phyloP scores from a whole-genome alignment of 73 alveolate genomes.

The Tetrahymena thermophila region DNA sequence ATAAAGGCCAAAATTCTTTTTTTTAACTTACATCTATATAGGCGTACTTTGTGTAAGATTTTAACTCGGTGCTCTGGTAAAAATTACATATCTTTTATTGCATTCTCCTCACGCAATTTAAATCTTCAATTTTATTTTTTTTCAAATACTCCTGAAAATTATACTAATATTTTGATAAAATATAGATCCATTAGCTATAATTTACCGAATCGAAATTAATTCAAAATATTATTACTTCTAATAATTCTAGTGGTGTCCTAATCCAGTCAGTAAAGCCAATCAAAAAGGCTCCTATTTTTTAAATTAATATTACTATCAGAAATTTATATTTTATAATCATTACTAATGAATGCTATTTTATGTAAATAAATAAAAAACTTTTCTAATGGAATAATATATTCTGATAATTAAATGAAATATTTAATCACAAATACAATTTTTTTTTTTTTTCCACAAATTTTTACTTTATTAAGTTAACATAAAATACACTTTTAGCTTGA shows the following conservation, averaged over 20 bases:
- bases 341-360: too few relatives aligned
- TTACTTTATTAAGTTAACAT: too few relatives aligned
- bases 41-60: neutral
- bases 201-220: neutral
- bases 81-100: neutral
- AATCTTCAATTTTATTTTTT: neutral
- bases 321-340: too few relatives aligned
- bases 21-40: neutral
- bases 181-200: neutral
- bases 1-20: neutral
- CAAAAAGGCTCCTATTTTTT: neutral
- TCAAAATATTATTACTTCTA: neutral
- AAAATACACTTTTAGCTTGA: too few relatives aligned
- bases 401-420: too few relatives aligned
- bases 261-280: neutral
- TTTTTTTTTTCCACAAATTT: too few relatives aligned
- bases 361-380: too few relatives aligned
- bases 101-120: neutral
- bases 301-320: neutral
- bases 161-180: neutral
- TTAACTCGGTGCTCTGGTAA: neutral
- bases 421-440: too few relatives aligned
- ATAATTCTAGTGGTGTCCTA: neutral
- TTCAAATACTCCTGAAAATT: neutral
- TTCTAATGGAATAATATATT: too few relatives aligned